Base-by-base conservation (phyloP, 371 early-diverging fungal genomes). In the Mycotypha africana region DNA sequence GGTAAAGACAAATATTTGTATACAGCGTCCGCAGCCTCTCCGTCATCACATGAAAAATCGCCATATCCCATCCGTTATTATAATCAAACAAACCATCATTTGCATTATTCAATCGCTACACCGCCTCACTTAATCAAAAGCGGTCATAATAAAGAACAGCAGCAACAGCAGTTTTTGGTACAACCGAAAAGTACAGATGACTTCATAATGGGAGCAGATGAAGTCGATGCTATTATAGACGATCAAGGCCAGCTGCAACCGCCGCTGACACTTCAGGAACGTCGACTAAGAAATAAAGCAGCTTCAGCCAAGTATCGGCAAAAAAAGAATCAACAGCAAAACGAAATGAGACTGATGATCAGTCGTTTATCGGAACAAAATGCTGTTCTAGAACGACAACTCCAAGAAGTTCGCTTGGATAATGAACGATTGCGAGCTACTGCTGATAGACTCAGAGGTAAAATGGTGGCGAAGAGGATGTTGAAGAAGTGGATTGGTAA, bases 221-320 rank as follows among this genome's bases (percentile, higher is more conserved):
- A 49, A 23, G 50, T 42, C 4, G 50, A 49, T 12, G 50, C 36
- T 7, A 2, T 42, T 7, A 24, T 49, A 28, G 50, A 42, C 14
- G 42, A 40, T 12, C 35, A 40, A 39, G 31, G 41, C 4, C 42
- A 39, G 3, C 33, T 39, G 2, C 40, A 38, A 15, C 36, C 50
- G 12, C 67, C 77, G 4, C 46, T 81, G 1, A 68, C 79, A 2
- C 51, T 76, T 1, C 69, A 66, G 32, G 82, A 82, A 38, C 63
- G 79, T 12, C 71, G 82, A 0, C 57, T 74, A 32, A 65, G 80
- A 34, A 82, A 82, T 57, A 82, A 82, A 46, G 72, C 79, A 0
- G 82, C 82, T 2, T 79, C 79, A 0, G 82, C 82, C 2, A 82
- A 82, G 47, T 82, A 82, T 46, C 64, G 82, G 5, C 76, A 76